phyloP scores from a whole-genome alignment of 2,329 filamentous ascomycete species.

The Cordyceps tenuipes region DNA sequence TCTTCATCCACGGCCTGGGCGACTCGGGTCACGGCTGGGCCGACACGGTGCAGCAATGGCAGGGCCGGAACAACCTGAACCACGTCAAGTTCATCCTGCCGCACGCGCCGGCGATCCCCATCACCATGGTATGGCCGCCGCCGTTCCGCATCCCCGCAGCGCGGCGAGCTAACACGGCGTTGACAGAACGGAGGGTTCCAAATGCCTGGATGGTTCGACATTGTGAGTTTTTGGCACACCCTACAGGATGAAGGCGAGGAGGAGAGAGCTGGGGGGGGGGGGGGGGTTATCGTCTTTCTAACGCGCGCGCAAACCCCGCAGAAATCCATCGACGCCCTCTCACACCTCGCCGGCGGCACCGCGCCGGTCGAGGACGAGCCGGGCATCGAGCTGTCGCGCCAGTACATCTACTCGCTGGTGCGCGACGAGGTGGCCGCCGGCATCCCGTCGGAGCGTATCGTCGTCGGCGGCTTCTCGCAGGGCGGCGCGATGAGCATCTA shows the following conservation, averaged over 20 bases:
- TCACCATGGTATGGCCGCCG: conserved; percentile 49
- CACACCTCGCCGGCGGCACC: conserved; percentile 21
- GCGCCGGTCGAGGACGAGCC: conserved; percentile 50
- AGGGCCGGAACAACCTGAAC: conserved; percentile 67
- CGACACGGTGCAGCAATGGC: conserved; percentile 79
- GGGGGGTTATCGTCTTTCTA: background rate
- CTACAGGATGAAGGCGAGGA: background rate
- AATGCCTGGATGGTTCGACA: conserved; percentile 87
- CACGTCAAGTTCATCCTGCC: conserved; percentile 94
- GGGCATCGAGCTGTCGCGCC: conserved; percentile 64
- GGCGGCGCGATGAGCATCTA: conserved; percentile 84
- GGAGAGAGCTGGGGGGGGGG: no score
- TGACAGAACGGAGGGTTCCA: conserved; percentile 61
- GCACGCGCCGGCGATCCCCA: conserved; percentile 77
- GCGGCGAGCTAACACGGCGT: background rate
- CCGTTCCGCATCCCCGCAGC: background rate
- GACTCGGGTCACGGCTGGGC: conserved; percentile 76
- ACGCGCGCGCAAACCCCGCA: conserved; percentile 9
- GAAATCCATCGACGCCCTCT: conserved; percentile 27
- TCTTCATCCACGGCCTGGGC: conserved; percentile 87
- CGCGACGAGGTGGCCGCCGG: conserved; percentile 70
- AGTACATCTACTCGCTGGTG: conserved; percentile 70
- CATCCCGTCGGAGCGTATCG: conserved; percentile 71
- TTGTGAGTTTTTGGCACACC: conserved; percentile 46
- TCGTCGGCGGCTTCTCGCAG: conserved; percentile 79